Evolutionary conservation across 164 flowering plant genomes (phyloP).

Genomic region (Paratinospora sagittata): DNA sequence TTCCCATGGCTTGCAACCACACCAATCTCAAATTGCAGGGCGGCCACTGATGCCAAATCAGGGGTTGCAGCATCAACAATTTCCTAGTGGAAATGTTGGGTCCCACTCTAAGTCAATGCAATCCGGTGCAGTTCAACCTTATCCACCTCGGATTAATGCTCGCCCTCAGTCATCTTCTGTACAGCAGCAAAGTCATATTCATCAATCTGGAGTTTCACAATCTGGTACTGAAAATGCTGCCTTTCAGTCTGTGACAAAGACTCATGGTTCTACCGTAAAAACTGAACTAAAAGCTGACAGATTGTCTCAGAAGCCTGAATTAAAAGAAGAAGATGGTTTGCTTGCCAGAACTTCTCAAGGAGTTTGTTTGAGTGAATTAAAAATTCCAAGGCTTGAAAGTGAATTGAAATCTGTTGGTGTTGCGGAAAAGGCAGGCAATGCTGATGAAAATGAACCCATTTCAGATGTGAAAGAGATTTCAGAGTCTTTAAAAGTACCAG

Average conservation of each 20-base stretch:
- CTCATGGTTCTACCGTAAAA: constrained; percentile 14
- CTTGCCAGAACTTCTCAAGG: constrained; percentile 10
- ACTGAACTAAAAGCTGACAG: constrained; percentile 15
- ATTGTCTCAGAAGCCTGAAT: constrained; percentile 4
- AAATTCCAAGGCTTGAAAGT: constrained; percentile 22
- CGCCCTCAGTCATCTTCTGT: constrained; percentile 23
- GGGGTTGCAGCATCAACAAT: constrained; percentile 33
- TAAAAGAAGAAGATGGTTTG: constrained; percentile 17
- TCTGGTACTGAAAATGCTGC: not conserved
- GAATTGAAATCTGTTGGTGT: constrained; percentile 18
- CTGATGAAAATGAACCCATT: constrained; percentile 10
- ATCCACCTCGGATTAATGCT: constrained; percentile 13
- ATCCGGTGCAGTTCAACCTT: constrained; percentile 24
- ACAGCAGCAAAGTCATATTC: constrained; percentile 21
- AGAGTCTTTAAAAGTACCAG: constrained; percentile 6
- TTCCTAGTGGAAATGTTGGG: constrained; percentile 28
- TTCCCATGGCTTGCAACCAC: constrained; percentile 33
- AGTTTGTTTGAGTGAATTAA: constrained; percentile 21
- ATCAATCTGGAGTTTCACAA: constrained; percentile 15
- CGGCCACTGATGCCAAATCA: constrained; percentile 36
- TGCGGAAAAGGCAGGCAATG: constrained; percentile 17
- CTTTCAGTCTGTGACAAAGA: constrained; percentile 11
- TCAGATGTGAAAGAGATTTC: constrained; percentile 14
- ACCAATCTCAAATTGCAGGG: constrained; percentile 40
- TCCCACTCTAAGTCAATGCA: constrained; percentile 34